A percentile compares a stretch with the other conserved stretches of the same genome.
phyloP scores from a whole-genome alignment of 75 land plant species.

The Chamaecyparis obtusa region DNA sequence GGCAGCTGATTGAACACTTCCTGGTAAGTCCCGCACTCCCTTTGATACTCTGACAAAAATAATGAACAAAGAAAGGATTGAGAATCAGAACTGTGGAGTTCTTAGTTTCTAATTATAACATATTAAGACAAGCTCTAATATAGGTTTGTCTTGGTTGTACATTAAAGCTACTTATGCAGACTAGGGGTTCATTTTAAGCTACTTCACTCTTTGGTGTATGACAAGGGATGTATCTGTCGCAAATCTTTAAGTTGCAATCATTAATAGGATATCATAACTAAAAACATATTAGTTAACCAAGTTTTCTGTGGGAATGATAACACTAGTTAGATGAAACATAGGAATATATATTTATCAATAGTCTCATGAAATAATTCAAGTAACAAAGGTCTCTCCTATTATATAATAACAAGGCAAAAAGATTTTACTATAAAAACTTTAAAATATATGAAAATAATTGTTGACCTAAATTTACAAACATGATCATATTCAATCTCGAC shows the following conservation, averaged over 20 bases:
- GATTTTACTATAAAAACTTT: neutral
- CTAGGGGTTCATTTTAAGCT: neutral
- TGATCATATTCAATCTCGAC: neutral
- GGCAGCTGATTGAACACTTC: constrained; percentile 82
- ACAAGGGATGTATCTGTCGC: neutral
- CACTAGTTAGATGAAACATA: neutral
- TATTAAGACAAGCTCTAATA: neutral
- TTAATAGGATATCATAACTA: neutral
- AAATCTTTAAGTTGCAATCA: neutral
- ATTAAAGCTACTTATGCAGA: neutral
- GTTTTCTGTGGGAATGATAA: neutral
- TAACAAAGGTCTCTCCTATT: neutral
- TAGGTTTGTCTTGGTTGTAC: neutral
- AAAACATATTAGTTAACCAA: neutral
- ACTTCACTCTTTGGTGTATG: neutral
- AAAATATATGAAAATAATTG: neutral
- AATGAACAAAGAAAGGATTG: neutral
- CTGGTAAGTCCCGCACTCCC: constrained; percentile 82
- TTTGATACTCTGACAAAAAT: constrained; percentile 65
- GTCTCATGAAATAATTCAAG: neutral
- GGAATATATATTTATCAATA: neutral
- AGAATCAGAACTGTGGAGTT: neutral
- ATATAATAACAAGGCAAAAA: neutral
- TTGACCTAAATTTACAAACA: neutral
- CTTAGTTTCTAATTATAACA: neutral